Conservation (phyloP, 2,329 filamentous ascomycete species). For the Nigrospora oryzae region DNA sequence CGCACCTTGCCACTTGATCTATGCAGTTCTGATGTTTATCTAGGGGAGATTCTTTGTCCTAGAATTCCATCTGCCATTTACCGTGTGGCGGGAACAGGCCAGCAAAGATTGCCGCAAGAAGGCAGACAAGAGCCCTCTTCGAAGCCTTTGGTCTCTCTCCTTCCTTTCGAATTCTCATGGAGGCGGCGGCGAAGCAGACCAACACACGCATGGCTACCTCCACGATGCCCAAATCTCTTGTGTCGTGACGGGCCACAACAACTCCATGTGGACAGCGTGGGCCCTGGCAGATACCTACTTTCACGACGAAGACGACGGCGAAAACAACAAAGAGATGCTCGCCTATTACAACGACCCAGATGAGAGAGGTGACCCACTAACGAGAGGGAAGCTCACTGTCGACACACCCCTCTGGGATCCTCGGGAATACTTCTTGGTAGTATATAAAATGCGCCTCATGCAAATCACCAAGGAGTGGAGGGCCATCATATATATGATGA, state of each 20-base stretch:
- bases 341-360: neutral
- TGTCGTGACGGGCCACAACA: neutral
- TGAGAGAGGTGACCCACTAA: neutral
- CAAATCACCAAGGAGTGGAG: neutral
- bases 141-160: neutral
- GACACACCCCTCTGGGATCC: neutral
- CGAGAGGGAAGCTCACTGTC: no score
- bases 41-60: neutral
- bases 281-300: neutral
- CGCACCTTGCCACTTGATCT: no score
- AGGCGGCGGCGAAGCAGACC: neutral
- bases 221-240: neutral
- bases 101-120: neutral
- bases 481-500: neutral
- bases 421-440: neutral
- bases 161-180: neutral
- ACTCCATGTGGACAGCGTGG: neutral
- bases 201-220: neutral
- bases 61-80: neutral
- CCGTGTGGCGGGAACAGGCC: neutral
- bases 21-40: no score
- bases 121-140: neutral
- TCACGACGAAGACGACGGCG: neutral
- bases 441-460: neutral
- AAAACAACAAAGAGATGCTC: neutral